Base-by-base conservation (phyloP, 2,329 filamentous ascomycete species). In the Colletotrichum tropicale region DNA sequence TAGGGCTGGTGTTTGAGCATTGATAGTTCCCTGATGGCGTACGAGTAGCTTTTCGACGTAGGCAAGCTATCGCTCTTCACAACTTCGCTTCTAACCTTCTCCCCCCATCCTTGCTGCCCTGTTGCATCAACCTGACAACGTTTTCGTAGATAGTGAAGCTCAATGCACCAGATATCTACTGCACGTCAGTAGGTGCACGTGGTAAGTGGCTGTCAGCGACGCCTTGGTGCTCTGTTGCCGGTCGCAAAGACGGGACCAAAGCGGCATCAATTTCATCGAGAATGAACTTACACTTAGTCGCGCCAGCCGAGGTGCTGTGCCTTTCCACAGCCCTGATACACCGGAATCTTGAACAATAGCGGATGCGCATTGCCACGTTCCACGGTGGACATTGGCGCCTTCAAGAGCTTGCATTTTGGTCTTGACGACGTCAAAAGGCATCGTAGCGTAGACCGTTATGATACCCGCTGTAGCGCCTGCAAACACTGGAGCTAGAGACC, bases 401-500 rank as follows among this genome's bases (percentile, higher is more conserved):
- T 26, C 21, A 56, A 56, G 52, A 16, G 52, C 52, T 56, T 80
- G 79, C 75, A 80, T 76, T 12, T 77, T 52, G 4, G 80, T 80
- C 77, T 80, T 81, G 43, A 79, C 78, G 18, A 78, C 79, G 60
- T 80, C 79, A 34, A 81, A 78, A 15, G 78, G 79, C 78, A 81
- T 81, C 13, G 70, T 76, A 16, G 67, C 69, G 34, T 77, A 80
- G 61, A 80, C 79, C 5, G 80, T 80, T 5, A 80, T 32, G 5
- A 80, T 58, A 4, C 78, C 79, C 28, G 77, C 78, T 3, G 71
- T 70, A 12, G 78, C 78, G 15, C 78, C 78, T 8, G 76, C 74
- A 18, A 71, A 56, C 1, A 36, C 71, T 5, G 80, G 77, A 43
- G 70, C 67, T 6, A 65, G n/a, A 24, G 52, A 70, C 1, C 67